Evolutionary conservation across 2,329 filamentous ascomycete genomes (phyloP).

Genomic region (Fonsecaea pedrosoi): DNA sequence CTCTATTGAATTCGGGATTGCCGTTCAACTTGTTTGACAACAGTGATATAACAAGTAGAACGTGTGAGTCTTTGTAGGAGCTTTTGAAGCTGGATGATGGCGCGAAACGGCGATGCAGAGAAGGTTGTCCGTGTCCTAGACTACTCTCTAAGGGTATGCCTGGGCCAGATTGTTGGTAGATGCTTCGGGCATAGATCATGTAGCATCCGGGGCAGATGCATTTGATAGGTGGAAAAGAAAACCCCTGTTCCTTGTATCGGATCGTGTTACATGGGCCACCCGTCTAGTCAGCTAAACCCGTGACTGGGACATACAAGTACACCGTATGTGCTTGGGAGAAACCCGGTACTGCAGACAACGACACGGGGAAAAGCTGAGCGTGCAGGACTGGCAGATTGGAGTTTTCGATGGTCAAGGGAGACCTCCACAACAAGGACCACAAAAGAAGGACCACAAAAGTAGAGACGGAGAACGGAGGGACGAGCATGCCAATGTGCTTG

Average conservation of each 20-base stretch:
- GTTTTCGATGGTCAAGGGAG: too few relatives aligned
- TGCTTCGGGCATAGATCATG: neutral
- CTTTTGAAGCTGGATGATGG: too few relatives aligned
- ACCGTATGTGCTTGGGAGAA: too few relatives aligned
- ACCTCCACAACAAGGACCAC: neutral
- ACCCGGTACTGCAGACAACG: too few relatives aligned
- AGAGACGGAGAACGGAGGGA: neutral
- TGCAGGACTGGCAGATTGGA: too few relatives aligned
- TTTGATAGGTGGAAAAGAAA: neutral
- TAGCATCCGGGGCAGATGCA: neutral
- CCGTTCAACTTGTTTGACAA: neutral
- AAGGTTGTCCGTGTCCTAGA: neutral
- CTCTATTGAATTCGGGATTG: neutral
- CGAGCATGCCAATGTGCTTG: neutral
- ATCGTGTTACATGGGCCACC: too few relatives aligned
- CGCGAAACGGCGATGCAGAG: too few relatives aligned
- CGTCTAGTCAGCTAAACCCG: too few relatives aligned
- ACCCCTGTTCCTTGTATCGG: neutral
- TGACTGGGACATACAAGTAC: too few relatives aligned
- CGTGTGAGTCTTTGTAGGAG: too few relatives aligned
- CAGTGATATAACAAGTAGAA: neutral
- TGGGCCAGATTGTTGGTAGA: neutral
- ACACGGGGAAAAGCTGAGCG: too few relatives aligned
- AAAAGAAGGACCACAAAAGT: neutral
- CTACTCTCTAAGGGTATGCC: neutral